These are phyloP conservation scores for Sugiyamaella neomexicana DNA, from an alignment of 1,139 yeast genomes.

Conservation along the genomic window DNA sequence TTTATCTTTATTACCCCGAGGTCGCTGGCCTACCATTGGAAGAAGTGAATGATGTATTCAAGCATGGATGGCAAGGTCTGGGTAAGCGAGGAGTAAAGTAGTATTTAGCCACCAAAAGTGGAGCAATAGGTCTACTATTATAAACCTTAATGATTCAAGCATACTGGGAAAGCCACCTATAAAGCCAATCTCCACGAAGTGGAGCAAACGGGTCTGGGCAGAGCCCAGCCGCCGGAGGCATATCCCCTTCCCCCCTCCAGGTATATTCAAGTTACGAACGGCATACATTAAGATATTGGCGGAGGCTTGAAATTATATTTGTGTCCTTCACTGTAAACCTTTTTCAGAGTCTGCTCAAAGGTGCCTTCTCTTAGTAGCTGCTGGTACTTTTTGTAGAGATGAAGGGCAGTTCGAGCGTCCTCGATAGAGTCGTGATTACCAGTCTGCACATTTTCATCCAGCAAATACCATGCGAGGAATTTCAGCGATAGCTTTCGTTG, in stretches of 20 bases:
- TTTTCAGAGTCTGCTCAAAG: conserved; percentile 61
- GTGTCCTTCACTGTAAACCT: conserved; percentile 77
- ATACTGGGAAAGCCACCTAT: too few species aligned
- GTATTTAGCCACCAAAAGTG: not conserved
- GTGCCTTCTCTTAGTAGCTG: conserved; percentile 58
- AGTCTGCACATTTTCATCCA: conserved; percentile 76
- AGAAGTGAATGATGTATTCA: conserved; percentile 45
- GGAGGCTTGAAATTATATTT: conserved; percentile 61
- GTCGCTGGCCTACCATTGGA: conserved; percentile 50
- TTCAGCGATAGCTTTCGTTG: conserved; percentile 82
- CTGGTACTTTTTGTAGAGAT: conserved; percentile 69
- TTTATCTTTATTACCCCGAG: conserved; percentile 49
- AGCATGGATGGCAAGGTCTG: conserved; percentile 13
- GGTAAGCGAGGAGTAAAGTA: conserved; percentile 3
- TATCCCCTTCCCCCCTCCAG: not conserved
- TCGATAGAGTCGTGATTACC: conserved; percentile 97
- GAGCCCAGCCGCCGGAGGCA: not conserved
- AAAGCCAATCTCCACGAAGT: not conserved
- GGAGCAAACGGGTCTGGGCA: conserved; percentile 1
- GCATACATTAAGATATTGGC: not conserved
- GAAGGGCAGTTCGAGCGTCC: conserved; percentile 86
- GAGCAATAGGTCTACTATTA: too few species aligned
- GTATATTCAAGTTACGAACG: not conserved
- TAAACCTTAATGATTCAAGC: too few species aligned
- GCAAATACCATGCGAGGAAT: conserved; percentile 77